Base-by-base conservation (phyloP, 139 green algal genomes). In the Coccomyxa sp. region DNA sequence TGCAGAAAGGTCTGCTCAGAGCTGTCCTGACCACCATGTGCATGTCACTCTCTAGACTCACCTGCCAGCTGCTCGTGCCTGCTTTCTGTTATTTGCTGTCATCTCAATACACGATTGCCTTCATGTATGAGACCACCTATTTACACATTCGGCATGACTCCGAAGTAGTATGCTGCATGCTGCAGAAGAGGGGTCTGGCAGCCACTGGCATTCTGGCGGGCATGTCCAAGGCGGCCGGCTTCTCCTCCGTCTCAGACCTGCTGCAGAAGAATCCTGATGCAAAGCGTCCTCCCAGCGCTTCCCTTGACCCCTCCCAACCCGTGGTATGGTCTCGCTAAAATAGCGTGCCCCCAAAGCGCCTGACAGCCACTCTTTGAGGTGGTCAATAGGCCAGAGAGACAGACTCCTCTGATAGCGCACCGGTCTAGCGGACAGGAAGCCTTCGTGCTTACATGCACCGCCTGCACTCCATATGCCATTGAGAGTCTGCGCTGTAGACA, bases 181-280 rank as follows among this genome's bases (percentile, higher is more conserved):
- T 81, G 73, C 85, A 89, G 83, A 90, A 82, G 69, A 14, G 38
- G 14, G 87, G 87, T n/a, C 77, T 88, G 76, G 55, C 77, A 24
- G 86, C 87, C 6, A 91, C 87, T 14, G 87, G 87, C 14, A 88
- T 89, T 24, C 79, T 91, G 70, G 79, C 85, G 16, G 64, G 73
- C 38, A 58, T 88, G 37, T 82, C 85, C 72, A 82, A 84, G 44
- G 81, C 78, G 39, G 79, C 87, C 8, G 87, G 87, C 8, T 89
- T 89, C 73, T 44, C 55, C 38, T 89, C 82, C 12, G 87, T 91
- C 37, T 79, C 58, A 6, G 74, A 81, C 34, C 82, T 91, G 76
- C 82, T 91, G 35, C 39, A 76, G 22, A 81, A 81, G 36, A 91
- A 90, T 75, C 87, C 87, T 12, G 73, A 87, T n/a, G 86, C 75